Evolutionary conservation across 202 grass and related monocot genomes (phyloP), one percentile per base, ranked within the genome.

Genomic region (Carex arenaria): DNA sequence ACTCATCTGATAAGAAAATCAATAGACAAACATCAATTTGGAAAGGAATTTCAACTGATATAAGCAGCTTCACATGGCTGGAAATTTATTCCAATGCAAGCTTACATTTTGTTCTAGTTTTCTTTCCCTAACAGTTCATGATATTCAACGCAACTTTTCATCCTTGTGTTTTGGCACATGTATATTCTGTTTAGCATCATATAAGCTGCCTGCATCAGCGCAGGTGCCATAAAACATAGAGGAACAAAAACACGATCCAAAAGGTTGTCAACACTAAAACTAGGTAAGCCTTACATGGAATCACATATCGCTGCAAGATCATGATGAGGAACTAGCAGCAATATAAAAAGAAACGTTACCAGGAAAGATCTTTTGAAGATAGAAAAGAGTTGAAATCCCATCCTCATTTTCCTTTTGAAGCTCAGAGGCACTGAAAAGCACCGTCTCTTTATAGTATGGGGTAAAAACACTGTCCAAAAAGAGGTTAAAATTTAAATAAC

Each of bases 341-440:
- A 62, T 6, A 23, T 57, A 77, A 22, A 10, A 56, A 30, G 15
- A 18, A 77, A 52, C 18, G 20, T 61, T 90, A 98, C 95, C 95
- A 81, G 95, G 95, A 86, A 89, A 98, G 75, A 98, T 98, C 82
- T 98, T 98, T 83, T 98, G 95, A 79, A 98, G 93, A 85, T 98
- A 98, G 74, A 98, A 98, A 85, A 98, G 87, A 81, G 84, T 98
- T 55, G 95, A 95, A 69, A 98, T 92, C 43, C 95, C 95, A 81
- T 98, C 95, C 83, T 93, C 93, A 61, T 98, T 98, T 75, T 98
- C 95, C 85, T 83, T 80, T 76, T 85, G 76, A 15, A 98, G 78
- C 73, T 98, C 95, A 0, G 89, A 90, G 78, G 85, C 79, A 89
- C 95, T 98, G 80, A 93, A 98, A 23, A 98, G 88, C 55, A 98